These are phyloP conservation scores for Russula ochroleuca DNA, from an alignment of 768 basidiomycete species.

Conservation along the genomic window DNA sequence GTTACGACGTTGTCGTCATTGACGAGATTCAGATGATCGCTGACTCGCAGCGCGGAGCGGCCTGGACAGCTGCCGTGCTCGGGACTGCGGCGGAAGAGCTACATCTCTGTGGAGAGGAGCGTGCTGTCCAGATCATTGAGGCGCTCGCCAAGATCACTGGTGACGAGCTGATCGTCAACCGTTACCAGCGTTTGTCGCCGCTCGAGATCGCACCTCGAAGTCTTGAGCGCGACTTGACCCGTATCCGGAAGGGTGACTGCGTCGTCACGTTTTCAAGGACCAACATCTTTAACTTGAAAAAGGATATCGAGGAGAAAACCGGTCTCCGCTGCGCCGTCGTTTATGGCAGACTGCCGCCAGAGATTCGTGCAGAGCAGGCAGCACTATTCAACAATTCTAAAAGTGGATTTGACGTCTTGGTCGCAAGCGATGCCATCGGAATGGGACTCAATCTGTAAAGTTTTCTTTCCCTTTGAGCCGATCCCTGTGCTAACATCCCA, in stretches of 20 bases:
- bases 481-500: slow-evolving; percentile 37
- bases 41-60: slow-evolving; percentile 68
- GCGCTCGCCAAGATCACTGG: slow-evolving; percentile 68
- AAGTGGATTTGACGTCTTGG: slow-evolving; percentile 82
- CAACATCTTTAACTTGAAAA: slow-evolving; percentile 73
- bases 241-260: slow-evolving; percentile 80
- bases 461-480: slow-evolving; percentile 31
- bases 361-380: slow-evolving; percentile 89
- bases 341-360: slow-evolving; percentile 89
- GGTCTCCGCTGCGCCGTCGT: slow-evolving; percentile 84
- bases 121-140: slow-evolving; percentile 76
- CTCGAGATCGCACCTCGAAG: slow-evolving; percentile 63
- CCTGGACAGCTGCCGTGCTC: slow-evolving; percentile 81
- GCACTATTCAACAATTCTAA: slow-evolving; percentile 81
- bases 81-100: slow-evolving; percentile 74
- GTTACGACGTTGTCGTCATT: slow-evolving; percentile 79
- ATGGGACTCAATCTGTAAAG: slow-evolving; percentile 93
- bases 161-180: slow-evolving; percentile 73
- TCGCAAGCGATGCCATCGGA: slow-evolving; percentile 93
- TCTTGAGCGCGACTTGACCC: slow-evolving; percentile 54
- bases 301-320: slow-evolving; percentile 62
- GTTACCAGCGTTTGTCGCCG: slow-evolving; percentile 87
- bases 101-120: slow-evolving; percentile 94
- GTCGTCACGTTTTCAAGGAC: slow-evolving; percentile 79
- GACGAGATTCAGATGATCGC: slow-evolving; percentile 98